Evolutionary conservation across 768 basidiomycete species (phyloP).

Genomic region (Suillus weaverae): DNA sequence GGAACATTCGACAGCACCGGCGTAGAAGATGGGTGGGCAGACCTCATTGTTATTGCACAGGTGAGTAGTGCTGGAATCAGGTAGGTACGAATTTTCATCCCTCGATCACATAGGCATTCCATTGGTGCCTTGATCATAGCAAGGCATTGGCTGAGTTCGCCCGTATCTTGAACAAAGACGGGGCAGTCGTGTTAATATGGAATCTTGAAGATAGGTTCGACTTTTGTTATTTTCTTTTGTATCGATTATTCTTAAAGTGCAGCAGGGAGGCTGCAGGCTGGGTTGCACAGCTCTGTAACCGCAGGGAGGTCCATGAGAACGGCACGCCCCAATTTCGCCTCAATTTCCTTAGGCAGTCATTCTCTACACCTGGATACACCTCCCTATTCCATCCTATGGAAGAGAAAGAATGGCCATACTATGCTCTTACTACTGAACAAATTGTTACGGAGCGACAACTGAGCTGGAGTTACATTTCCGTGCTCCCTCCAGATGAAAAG

Average conservation of each 20-base stretch:
- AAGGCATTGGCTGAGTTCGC: conserved; percentile 73
- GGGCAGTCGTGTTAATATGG: conserved; percentile 77
- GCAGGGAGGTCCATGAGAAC: conserved; percentile 65
- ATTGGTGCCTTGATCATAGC: conserved; percentile 87
- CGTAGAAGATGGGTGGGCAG: conserved; percentile 67
- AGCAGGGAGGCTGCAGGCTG: conserved; percentile 59
- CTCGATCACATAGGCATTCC: conserved; percentile 65
- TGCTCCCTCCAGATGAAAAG: conserved; percentile 58
- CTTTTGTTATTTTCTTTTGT: background rate
- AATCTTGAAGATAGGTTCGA: conserved; percentile 81
- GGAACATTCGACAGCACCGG: conserved; percentile 70
- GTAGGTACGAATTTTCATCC: background rate
- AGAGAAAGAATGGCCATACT: conserved; percentile 55
- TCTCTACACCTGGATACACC: conserved; percentile 61
- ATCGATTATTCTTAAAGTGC: background rate
- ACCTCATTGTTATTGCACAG: conserved; percentile 79
- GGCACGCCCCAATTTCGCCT: conserved; percentile 84
- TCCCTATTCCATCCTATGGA: conserved; percentile 57
- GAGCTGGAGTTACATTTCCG: conserved; percentile 85
- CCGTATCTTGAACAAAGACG: conserved; percentile 74
- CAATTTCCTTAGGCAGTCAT: conserved; percentile 69
- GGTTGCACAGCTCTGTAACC: conserved; percentile 71
- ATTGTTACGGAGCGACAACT: conserved; percentile 62
- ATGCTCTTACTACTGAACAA: conserved; percentile 52
- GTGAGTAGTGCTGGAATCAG: conserved; percentile 32